phyloP scores from a whole-genome alignment of 1,139 yeast genomes.

The Yamadazyma taylorii region DNA sequence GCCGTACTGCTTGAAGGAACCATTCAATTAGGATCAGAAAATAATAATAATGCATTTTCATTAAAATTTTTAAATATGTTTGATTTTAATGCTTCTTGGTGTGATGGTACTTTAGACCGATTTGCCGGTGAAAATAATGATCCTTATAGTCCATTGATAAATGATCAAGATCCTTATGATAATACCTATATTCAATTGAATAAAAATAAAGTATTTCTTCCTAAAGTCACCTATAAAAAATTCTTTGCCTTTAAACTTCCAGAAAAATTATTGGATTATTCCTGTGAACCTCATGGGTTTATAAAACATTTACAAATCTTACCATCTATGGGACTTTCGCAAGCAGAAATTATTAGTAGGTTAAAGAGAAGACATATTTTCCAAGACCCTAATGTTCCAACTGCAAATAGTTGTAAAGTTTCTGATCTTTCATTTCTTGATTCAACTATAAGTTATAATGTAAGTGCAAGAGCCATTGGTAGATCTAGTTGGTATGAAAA shows the following conservation, averaged over 20 bases:
- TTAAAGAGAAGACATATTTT: slow-evolving; percentile 12
- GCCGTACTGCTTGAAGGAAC: slow-evolving; percentile 35
- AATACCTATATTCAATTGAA: slow-evolving; percentile 29
- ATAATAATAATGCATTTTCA: slow-evolving; percentile 10
- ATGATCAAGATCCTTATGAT: slow-evolving; percentile 33
- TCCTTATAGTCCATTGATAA: slow-evolving; percentile 17
- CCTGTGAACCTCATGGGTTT: slow-evolving; percentile 34
- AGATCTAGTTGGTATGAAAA: slow-evolving; percentile 30
- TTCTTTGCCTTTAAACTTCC: slow-evolving; percentile 43
- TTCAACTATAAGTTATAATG: slow-evolving; percentile 34
- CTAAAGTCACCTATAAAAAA: slow-evolving; percentile 38
- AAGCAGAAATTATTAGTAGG: slow-evolving; percentile 27
- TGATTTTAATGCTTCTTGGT: slow-evolving; percentile 45
- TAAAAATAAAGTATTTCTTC: slow-evolving; percentile 28
- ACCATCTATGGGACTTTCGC: slow-evolving; percentile 35
- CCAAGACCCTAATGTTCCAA: slow-evolving; percentile 3
- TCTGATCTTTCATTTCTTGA: slow-evolving; percentile 35
- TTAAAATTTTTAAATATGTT: slow-evolving; percentile 36
- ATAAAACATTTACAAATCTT: slow-evolving; percentile 39
- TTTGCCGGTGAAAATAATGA: slow-evolving; percentile 28
- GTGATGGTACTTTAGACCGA: slow-evolving; percentile 36
- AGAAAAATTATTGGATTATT: slow-evolving; percentile 35
- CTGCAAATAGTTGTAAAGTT: slow-evolving; percentile 5
- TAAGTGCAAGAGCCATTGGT: slow-evolving; percentile 40
- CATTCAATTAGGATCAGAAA: slow-evolving; percentile 12